Conservation (phyloP, 495 filamentous ascomycete species). For the Xylaria curta region DNA sequence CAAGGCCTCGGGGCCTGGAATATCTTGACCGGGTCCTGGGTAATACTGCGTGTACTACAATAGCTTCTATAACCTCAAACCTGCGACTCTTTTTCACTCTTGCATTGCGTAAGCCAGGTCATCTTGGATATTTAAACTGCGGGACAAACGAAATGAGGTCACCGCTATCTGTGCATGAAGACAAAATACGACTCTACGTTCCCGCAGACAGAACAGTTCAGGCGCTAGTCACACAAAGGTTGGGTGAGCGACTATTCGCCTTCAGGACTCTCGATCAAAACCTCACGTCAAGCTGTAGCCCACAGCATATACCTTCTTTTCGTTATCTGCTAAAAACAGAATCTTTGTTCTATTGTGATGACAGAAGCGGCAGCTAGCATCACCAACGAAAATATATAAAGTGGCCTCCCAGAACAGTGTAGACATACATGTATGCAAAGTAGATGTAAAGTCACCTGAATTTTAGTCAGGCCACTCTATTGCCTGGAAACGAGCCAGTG, state of each 20-base stretch:
- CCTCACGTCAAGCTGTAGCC: neutral
- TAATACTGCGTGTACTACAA: neutral
- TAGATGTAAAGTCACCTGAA: conserved; percentile 22
- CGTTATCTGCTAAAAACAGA: neutral
- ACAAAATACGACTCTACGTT: neutral
- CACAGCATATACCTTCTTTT: conserved; percentile 1
- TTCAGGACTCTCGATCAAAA: neutral
- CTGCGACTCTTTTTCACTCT: neutral
- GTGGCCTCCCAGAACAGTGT: conserved; percentile 4
- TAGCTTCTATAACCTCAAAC: neutral
- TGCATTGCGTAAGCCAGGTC: neutral
- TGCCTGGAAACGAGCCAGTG: conserved; percentile 25
- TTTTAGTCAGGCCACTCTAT: conserved; percentile 14
- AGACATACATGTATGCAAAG: conserved; percentile 23
- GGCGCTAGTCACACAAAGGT: neutral
- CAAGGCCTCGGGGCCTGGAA: neutral
- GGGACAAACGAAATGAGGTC: neutral
- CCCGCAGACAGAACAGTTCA: neutral
- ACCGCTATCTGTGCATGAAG: neutral
- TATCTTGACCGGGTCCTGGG: neutral
- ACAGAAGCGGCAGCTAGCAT: conserved; percentile 12
- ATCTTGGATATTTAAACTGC: neutral
- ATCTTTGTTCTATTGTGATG: conserved; percentile 17
- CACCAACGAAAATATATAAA: neutral
- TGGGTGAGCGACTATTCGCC: neutral